Evolutionary conservation across 352 stramenopile genomes (phyloP), one percentile per base, ranked within the genome.

Genomic region (Phytophthora podocarpi): DNA sequence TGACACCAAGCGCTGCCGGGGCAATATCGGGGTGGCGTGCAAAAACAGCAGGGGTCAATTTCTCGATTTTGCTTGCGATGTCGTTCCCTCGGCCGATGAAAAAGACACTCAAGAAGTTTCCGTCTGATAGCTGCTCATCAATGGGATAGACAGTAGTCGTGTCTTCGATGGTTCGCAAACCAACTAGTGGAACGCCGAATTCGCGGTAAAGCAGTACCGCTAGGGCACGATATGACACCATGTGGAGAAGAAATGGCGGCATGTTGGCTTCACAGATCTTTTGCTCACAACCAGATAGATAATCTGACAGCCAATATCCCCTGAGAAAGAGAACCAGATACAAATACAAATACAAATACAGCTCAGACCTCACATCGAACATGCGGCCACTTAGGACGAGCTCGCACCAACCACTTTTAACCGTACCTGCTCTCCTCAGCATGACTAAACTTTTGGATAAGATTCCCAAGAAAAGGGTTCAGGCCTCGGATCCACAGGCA

Each of bases 391-490:
- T n/a, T n/a, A n/a, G n/a, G n/a, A 41, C 12, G n/a, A 41, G 35
- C 10, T 8, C 10, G 21, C 35, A 3, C 21, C 9, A 41, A 41
- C 12, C 35, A 41, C 35, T 41, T 18, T 15, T 21, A 37, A 37
- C 13, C 49, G 18, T 71, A 87, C 80, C 59, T 83, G 52, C 47
- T 75, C 16, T 84, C 70, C 18, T 87, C 74, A 0, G 64, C 52
- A 24, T 68, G 39, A 9, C 50, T 57, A 37, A 84, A 90, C 18
- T 76, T 82, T 39, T 89, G 73, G 10, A 94, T 59, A 42, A 94
- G 65, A 35, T 93, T 96, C 12, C 82, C 76, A 12, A 96, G 45
- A n/a, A 94, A 88, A 0, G 87, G 78, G 13, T 85, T 89, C 0
- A 94, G 26, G 1, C 87, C 87, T 32, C 64, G 72, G 23, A 93